Conservation (phyloP, 208 protist genomes). For the Strigomonas culicis region DNA sequence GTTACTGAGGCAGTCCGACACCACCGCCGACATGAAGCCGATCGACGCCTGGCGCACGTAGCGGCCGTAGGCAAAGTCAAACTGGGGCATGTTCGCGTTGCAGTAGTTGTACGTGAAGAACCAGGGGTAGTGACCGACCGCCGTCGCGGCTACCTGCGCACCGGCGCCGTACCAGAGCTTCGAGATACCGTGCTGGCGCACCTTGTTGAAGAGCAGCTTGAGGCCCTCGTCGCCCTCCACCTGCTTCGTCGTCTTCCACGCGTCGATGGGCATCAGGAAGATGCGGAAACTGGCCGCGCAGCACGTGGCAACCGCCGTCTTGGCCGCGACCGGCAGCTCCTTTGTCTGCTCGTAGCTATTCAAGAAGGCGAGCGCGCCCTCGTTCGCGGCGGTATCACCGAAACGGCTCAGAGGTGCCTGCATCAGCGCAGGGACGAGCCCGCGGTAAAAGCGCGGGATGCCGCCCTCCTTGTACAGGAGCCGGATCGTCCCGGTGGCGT, state of each 20-base stretch:
- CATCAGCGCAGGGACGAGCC: constrained; percentile 17
- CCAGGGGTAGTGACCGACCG: constrained; percentile 19
- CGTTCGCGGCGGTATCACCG: constrained; percentile 19
- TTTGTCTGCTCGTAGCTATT: constrained; percentile 12
- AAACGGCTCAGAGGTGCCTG: constrained; percentile 19
- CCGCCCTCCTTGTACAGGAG: constrained; percentile 17
- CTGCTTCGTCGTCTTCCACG: constrained; percentile 25
- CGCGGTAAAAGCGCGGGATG: constrained; percentile 20
- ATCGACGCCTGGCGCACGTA: constrained; percentile 17
- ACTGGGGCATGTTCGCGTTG: constrained; percentile 16
- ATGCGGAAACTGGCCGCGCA: constrained; percentile 17
- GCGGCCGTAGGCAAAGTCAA: constrained; percentile 17
- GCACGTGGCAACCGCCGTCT: constrained; percentile 17
- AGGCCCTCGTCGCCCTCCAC: constrained; percentile 16
- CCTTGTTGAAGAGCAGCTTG: constrained; percentile 10
- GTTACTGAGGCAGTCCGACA: constrained; percentile 23
- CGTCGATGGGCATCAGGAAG: constrained; percentile 21
- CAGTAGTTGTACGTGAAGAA: constrained; percentile 21
- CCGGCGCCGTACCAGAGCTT: constrained; percentile 14
- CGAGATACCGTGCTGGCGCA: constrained; percentile 15
- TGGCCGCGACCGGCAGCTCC: constrained; percentile 5
- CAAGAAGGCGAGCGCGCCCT: constrained; percentile 15
- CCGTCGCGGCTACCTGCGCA: constrained; percentile 15
- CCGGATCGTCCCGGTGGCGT: constrained; percentile 7
- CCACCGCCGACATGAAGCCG: constrained; percentile 17